A percentile compares a stretch with the other conserved stretches of the same genome.
Evolutionary conservation across 2,329 filamentous ascomycete species (phyloP).

Genomic region (Gnomoniopsis smithogilvyi): DNA sequence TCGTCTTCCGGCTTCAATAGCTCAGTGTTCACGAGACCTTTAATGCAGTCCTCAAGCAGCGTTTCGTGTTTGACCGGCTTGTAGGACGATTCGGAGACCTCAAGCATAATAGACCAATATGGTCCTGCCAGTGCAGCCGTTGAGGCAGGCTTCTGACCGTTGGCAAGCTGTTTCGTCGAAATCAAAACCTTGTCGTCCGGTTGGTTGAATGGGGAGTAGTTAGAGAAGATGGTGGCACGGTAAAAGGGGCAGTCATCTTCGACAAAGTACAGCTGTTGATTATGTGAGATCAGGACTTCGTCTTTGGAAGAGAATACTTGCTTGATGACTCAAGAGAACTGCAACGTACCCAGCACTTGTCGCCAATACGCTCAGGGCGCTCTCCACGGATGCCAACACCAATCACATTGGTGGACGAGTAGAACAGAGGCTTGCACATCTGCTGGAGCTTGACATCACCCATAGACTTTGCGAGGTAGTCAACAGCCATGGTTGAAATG

Average conservation of each 20-base stretch:
- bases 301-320: too few species aligned
- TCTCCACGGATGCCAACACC: slow-evolving; percentile 90
- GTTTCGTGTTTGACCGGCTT: slow-evolving; percentile 89
- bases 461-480: slow-evolving; percentile 82
- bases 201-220: slow-evolving; percentile 99
- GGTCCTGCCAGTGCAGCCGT: slow-evolving; percentile 77
- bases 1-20: slow-evolving; percentile 91
- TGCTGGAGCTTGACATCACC: slow-evolving; percentile 78
- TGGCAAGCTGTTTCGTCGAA: slow-evolving; percentile 77
- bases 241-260: slow-evolving; percentile 99
- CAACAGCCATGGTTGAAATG: slow-evolving; percentile 93
- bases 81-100: slow-evolving; percentile 92
- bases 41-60: slow-evolving; percentile 85
- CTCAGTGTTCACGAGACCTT: slow-evolving; percentile 95
- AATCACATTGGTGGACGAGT: slow-evolving; percentile 95
- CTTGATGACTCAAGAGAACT: not conserved
- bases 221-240: slow-evolving; percentile 99
- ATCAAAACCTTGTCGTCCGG: slow-evolving; percentile 79
- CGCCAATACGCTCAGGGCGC: slow-evolving; percentile 92
- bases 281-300: slow-evolving; percentile 18
- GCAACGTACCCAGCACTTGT: slow-evolving; percentile 91
- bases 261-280: slow-evolving; percentile 82
- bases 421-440: slow-evolving; percentile 89
- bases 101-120: slow-evolving; percentile 99
- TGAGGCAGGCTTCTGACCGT: slow-evolving; percentile 77